Base-by-base conservation (phyloP, 345 rosid genomes). In the Boechera stricta region DNA sequence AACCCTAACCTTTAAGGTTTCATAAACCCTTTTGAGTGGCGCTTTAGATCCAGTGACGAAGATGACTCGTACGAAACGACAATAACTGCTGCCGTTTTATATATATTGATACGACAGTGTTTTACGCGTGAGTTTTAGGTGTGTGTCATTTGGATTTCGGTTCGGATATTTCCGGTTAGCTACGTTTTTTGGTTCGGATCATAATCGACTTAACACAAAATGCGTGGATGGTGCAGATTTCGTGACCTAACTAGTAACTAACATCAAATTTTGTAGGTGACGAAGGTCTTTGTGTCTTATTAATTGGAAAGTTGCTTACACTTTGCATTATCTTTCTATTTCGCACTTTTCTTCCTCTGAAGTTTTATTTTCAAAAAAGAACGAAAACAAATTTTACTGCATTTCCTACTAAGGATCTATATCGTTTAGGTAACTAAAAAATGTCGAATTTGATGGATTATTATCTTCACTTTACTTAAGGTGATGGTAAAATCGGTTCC, bases 11-110 rank as follows among this genome's bases (percentile, higher is more conserved):
- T 12, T 45, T 2, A 1, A 41, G 61, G 56, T 42, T 72, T 62
- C 64, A 8, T 77, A 63, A 77, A 77, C 64, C 80, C 49, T 24
- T 49, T n/a, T 3, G 53, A 16, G 53, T 16, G 53, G 53, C 53
- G 1, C 42, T 32, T 53, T 53, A 48, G 51, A 72, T 11, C 13
- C 26, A 51, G 62, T 59, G 68, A 42, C 7, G 69, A 67, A 29
- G 68, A 54, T 5, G 44, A 41, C 15, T 41, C n/a, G 4, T 2
- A 16, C 44, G 18, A 77, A 62, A 77, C 75, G 41, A 8, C 41
- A 21, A 21, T 21, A 21, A 21, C 24, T 21, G 24, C 24, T 21
- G 24, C 24, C 24, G 24, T 21, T 21, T 21, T 21, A 21, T 21
- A 21, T 21, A 21, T 21, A 21, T 1, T 21, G 24, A 21, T 21